Percentiles rank a stretch among this genome's conserved stretches.
These are phyloP conservation scores for Paracamarosporium sp. DNA, from an alignment of 2,329 filamentous ascomycete genomes.

Conservation along the genomic window DNA sequence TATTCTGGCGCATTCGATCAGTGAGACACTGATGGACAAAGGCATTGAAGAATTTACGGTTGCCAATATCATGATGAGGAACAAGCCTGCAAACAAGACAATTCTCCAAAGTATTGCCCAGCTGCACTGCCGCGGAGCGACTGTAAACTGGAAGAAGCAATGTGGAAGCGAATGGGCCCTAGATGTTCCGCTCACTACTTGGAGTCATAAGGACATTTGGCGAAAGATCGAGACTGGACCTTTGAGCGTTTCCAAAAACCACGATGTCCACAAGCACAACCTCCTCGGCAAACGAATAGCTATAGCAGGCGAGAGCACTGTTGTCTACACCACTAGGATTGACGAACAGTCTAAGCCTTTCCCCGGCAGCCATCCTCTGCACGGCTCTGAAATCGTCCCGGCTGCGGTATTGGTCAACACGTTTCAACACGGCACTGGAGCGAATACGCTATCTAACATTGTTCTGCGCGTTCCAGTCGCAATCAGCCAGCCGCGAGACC, in stretches of 20 bases:
- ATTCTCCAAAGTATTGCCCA: constrained; percentile 36
- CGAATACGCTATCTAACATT: constrained; percentile 36
- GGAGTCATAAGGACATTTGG: constrained; percentile 27
- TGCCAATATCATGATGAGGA: constrained; percentile 38
- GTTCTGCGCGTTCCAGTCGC: constrained; percentile 44
- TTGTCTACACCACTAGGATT: constrained; percentile 40
- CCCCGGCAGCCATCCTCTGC: constrained; percentile 47
- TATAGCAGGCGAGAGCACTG: constrained; percentile 35
- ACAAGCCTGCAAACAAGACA: constrained; percentile 30
- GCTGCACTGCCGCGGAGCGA: constrained; percentile 36
- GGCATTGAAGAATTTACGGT: constrained; percentile 36
- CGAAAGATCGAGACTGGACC: constrained; percentile 10
- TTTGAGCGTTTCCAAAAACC: background rate
- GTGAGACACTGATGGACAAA: constrained; percentile 44
- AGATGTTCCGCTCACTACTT: constrained; percentile 29
- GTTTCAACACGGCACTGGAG: constrained; percentile 42
- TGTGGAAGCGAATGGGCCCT: constrained; percentile 17
- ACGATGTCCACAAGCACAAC: constrained; percentile 43
- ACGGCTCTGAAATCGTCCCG: constrained; percentile 52
- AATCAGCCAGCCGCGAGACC: constrained; percentile 35
- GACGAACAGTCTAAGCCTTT: constrained; percentile 46
- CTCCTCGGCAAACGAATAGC: constrained; percentile 41
- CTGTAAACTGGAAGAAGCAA: constrained; percentile 24
- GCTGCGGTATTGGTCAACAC: constrained; percentile 51
- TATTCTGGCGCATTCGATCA: constrained; percentile 50